Evolutionary conservation across 2,329 filamentous ascomycete genomes (phyloP).

Genomic region (Penicillium freii): DNA sequence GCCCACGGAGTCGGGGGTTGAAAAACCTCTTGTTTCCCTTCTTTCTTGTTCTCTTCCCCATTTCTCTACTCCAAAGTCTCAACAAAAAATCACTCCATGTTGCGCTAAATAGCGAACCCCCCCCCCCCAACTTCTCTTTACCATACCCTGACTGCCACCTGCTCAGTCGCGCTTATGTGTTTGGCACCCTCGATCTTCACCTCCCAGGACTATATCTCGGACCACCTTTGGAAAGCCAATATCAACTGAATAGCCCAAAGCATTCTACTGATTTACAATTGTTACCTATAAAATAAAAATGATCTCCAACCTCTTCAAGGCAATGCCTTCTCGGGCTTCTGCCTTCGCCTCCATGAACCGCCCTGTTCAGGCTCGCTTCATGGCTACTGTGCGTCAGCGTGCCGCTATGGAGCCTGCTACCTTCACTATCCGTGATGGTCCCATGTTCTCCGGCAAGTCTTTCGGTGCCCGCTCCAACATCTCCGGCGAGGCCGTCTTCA

Average conservation of each 20-base stretch:
- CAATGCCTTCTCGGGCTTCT: conserved; percentile 49
- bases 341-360: conserved; percentile 43
- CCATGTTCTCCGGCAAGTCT: conserved; percentile 92
- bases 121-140: conserved; percentile 13
- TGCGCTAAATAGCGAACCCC: conserved; percentile 25
- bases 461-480: conserved; percentile 97
- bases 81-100: conserved; percentile 25
- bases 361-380: conserved; percentile 45
- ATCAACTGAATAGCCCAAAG: conserved; percentile 48
- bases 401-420: conserved; percentile 77
- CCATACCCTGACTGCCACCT: conserved; percentile 36
- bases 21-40: conserved; percentile 20
- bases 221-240: conserved; percentile 68
- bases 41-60: conserved; percentile 10
- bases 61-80: conserved; percentile 14
- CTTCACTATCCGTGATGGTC: conserved; percentile 93
- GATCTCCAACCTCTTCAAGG: conserved; percentile 56
- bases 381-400: conserved; percentile 68
- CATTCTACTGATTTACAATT: conserved; percentile 17
- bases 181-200: conserved; percentile 80
- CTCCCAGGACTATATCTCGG: conserved; percentile 74
- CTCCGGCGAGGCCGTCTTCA: conserved; percentile 97
- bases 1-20: conserved; percentile 21
- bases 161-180: conserved; percentile 72
- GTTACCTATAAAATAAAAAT: conserved; percentile 42